Evolutionary conservation across 805 yeast species (phyloP), one percentile per base, ranked within the genome.

Genomic region (Spathaspora sp.): DNA sequence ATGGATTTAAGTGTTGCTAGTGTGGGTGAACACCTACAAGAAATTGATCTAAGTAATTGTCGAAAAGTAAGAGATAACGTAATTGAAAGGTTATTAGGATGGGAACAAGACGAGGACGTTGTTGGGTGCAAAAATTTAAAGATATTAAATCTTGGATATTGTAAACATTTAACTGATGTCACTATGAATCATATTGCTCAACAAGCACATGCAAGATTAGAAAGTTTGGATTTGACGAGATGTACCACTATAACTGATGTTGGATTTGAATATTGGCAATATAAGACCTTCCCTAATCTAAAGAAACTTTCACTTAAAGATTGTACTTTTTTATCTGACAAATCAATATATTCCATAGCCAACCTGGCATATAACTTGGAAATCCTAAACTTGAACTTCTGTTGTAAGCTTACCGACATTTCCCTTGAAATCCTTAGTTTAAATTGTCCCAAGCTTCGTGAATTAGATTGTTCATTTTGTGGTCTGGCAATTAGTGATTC

Each of bases 401-500:
- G 94, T 63, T 87, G 93, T 67, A 85, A 89, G 2, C 66, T 87
- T 46, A 80, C 87, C 9, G 92, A 87, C 60, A 76, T 80, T 39
- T 77, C 92, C 2, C 71, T 87, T 26, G 89, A 87, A 56, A 81
- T 85, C 1, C 64, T 87, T 18, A 77, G 87, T 54, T 67, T 83
- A 16, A 87, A 88, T n/a, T 86, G 90, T 60, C 84, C 80, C 47
- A 64, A 72, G 6, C 64, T 87, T 52, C 64, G 72, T 43, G 64
- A 67, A 18, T 67, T 87, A 54, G 85, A 85, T 57, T 63, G 87
- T 32, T 82, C 89, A 9, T 87, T 86, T 60, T 87, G 93, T 66
- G 93, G 93, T 3, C 78, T 87, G 29, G 92, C 93, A 1, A 90
- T 87, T 5, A 83, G 89, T 60, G 93, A 87, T 59, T 76, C 83